Percentiles rank a stretch among this genome's conserved stretches.
phyloP scores from a whole-genome alignment of 2,329 filamentous ascomycete genomes.

The Basipetospora sp. region DNA sequence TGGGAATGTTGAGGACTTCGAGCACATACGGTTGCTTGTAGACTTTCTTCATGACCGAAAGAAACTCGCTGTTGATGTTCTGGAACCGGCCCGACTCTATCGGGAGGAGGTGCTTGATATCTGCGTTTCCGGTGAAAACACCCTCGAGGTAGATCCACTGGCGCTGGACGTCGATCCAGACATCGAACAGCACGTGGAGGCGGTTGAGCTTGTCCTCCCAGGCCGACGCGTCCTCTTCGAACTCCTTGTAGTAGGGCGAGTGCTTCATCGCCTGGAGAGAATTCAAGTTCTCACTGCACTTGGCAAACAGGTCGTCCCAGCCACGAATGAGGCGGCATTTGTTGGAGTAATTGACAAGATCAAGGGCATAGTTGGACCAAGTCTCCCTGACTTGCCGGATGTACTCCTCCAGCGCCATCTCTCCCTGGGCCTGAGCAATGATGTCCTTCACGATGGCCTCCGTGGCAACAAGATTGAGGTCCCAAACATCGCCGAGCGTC shows the following conservation, averaged over 20 bases:
- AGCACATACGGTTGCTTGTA: constrained; percentile 91
- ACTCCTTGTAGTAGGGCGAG: constrained; percentile 98
- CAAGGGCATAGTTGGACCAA: constrained; percentile 88
- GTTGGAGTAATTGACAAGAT: constrained; percentile 93
- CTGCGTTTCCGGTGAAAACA: constrained; percentile 94
- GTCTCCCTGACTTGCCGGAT: constrained; percentile 89
- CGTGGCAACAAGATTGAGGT: constrained; percentile 76
- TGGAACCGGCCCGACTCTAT: constrained; percentile 94
- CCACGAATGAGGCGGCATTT: constrained; percentile 94
- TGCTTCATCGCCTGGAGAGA: constrained; percentile 97
- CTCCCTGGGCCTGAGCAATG: constrained; percentile 86
- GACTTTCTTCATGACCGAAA: constrained; percentile 98
- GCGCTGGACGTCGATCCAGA: constrained; percentile 99
- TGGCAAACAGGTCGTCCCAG: constrained; percentile 95
- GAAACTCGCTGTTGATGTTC: constrained; percentile 98
- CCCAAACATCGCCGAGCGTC: constrained; percentile 97
- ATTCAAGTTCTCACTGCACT: constrained; percentile 95
- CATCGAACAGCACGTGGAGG: constrained; percentile 92
- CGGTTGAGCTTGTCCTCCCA: constrained; percentile 98
- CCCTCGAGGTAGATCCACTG: constrained; percentile 99
- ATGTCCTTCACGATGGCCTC: constrained; percentile 84
- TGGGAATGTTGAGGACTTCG: constrained; percentile 88
- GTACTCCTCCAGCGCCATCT: constrained; percentile 97
- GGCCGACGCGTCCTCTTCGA: constrained; percentile 86
- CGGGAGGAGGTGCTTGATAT: constrained; percentile 94